Evolutionary conservation across 2,329 filamentous ascomycete genomes (phyloP), one percentile per base, ranked within the genome.

Genomic region (Neonectria ditissima): DNA sequence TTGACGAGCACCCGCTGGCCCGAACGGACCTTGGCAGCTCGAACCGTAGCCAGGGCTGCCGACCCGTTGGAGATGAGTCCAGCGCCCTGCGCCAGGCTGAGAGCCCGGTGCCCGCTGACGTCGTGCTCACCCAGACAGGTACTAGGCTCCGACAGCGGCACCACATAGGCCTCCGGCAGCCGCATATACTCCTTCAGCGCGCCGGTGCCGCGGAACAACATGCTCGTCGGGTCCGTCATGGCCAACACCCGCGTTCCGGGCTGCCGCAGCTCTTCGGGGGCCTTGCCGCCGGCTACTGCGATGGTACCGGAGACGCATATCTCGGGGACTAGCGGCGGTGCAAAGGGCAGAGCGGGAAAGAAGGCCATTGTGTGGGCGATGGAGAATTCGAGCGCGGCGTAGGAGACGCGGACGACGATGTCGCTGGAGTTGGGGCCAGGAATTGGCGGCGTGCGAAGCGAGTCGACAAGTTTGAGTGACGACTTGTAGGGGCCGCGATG

Each of bases 171-270:
- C 39, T 61, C 58, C 9, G 58, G 58, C 24, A 61, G 20, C 13
- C 58, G 58, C 58, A 50, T 61, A 51, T 61, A 61, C 41, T 61
- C 58, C 30, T 24, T 61, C 39, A 61, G 48, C 18, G 58, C 58
- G 50, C 58, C 58, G 30, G 58, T 55, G 50, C 58, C 58, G 43
- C n/a, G 20, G 26, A 60, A 55, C 9, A 55, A 13, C 57, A 60
- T 60, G 41, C 41, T 48, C 24, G 50, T 37, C 10, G 57, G 57
- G 50, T 55, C 57, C 24, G 57, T 55, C 50, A 48, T 47, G 57
- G 48, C 57, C 57, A 60, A 43, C 37, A 55, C 57, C n/a, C 51
- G 57, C 39, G 57, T 60, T 28, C 57, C 57, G 39, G 50, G 37
- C 37, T 30, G 57, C 28, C 57, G 51, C 32, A 54, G 37, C 34